A percentile compares a stretch with the other conserved stretches of the same genome.
Evolutionary conservation across 257 asterid species (phyloP).

Genomic region (Primulina huaijiensis): DNA sequence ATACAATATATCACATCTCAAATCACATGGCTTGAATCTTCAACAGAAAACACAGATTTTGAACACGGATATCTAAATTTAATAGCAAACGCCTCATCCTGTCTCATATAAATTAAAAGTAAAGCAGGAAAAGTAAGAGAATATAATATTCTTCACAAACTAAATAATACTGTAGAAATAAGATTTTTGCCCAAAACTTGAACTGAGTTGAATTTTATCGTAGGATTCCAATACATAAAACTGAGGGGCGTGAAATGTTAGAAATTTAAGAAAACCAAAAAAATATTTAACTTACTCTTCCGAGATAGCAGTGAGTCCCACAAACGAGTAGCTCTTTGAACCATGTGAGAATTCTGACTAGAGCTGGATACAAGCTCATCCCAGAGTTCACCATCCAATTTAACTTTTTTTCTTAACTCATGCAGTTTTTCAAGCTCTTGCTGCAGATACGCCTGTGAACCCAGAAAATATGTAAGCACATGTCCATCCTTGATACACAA

Average conservation of each 20-base stretch:
- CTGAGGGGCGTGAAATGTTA: neutral
- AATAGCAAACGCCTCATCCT: constrained; percentile 18
- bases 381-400: constrained; percentile 95
- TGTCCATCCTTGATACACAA: constrained; percentile 20
- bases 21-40: constrained; percentile 12
- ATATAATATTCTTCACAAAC: neutral
- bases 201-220: neutral
- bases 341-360: constrained; percentile 97
- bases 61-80: neutral
- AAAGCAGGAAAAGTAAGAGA: neutral
- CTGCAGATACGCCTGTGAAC: constrained; percentile 85
- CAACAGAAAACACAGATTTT: neutral
- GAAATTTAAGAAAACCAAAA: constrained; percentile 21
- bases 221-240: constrained; percentile 15
- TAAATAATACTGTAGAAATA: neutral
- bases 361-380: constrained; percentile 99
- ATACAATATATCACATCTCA: constrained; percentile 12
- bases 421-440: constrained; percentile 97
- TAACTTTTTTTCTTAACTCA: constrained; percentile 89
- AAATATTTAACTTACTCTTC: constrained; percentile 57
- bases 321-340: constrained; percentile 92
- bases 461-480: constrained; percentile 16
- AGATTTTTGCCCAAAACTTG: neutral
- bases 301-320: constrained; percentile 98
- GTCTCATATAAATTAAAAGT: constrained; percentile 19